A percentile compares a stretch with the other conserved stretches of the same genome.
These are phyloP conservation scores for Myotisia sp. DNA, from an alignment of 2,329 filamentous ascomycete species.

Conservation along the genomic window DNA sequence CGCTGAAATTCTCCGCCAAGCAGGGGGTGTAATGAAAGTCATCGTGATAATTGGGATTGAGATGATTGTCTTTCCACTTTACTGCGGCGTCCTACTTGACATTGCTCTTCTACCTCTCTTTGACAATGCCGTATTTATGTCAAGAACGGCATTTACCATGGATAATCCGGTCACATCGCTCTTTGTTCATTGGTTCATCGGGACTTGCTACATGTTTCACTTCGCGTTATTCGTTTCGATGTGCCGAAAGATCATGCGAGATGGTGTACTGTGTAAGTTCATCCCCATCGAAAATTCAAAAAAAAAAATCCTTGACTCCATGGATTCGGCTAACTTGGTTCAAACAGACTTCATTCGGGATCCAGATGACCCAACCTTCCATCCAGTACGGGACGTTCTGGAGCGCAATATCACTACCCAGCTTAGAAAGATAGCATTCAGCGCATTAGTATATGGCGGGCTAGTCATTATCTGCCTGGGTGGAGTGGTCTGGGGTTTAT, in stretches of 20 bases:
- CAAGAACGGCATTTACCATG: conserved; percentile 62
- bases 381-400: conserved; percentile 89
- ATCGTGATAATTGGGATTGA: conserved; percentile 98
- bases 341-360: conserved; percentile 80
- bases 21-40: conserved; percentile 92
- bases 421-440: conserved; percentile 89
- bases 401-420: conserved; percentile 87
- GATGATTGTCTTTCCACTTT: conserved; percentile 93
- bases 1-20: conserved; percentile 75
- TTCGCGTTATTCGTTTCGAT: conserved; percentile 97
- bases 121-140: conserved; percentile 60
- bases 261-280: conserved; percentile 71
- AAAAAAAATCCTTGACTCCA: no score
- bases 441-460: conserved; percentile 85
- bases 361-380: conserved; percentile 94
- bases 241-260: conserved; percentile 95
- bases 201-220: conserved; percentile 99
- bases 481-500: conserved; percentile 87
- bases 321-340: conserved; percentile 7
- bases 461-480: conserved; percentile 86
- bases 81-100: conserved; percentile 85
- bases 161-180: conserved; percentile 75
- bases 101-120: conserved; percentile 80
- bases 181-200: conserved; percentile 97
- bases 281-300: neutral